Evolutionary conservation across 1,139 yeast genomes (phyloP), one percentile per base, ranked within the genome.

Genomic region (Debaryomycetaceae sp.): DNA sequence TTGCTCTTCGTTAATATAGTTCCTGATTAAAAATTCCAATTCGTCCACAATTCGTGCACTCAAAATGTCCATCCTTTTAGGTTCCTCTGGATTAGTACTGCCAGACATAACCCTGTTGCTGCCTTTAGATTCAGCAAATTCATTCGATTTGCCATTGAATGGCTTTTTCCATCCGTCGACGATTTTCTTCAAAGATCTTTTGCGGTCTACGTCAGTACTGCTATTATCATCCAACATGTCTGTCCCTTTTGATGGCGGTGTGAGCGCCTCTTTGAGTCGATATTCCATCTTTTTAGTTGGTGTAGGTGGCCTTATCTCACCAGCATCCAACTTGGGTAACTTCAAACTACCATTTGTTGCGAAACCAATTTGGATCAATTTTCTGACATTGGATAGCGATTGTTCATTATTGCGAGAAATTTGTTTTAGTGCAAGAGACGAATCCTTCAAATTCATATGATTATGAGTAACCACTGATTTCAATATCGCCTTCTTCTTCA

Each of bases 21-120:
- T 65, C 17, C 73, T 44, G 24, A 72, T 66, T 39, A 72, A 59
- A 42, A 54, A 70, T 47, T 77, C 78, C 46, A 87, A 76, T 56
- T 88, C 95, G 50, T 84, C 87, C 32, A 87, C 75, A 1, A 87
- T 83, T 49, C 94, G 68, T 3, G 94, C 92, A 56, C 94, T 83
- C 42, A 88, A 65, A 11, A 86, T 68, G 61, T 88, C 97, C 40
- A 83, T 74, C 47, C 83, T 73, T 3, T 70, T 70, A 5, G 72
- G 71, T 13, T 50, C 48, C 11, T 44, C 51, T 13, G 45, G 49
- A 11, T 46, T 16, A 17, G 29, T 17, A 13, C 26, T 34, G 4
- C 18, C 31, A 6, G 18, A 7, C 1, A 31, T 24, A 13, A 16
- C 36, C n/a, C 16, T 26, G 8, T 14, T 5, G 9, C 30, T 16